Evolutionary conservation across 371 early-diverging fungal species (phyloP).

Genomic region (Mortierella sp.): DNA sequence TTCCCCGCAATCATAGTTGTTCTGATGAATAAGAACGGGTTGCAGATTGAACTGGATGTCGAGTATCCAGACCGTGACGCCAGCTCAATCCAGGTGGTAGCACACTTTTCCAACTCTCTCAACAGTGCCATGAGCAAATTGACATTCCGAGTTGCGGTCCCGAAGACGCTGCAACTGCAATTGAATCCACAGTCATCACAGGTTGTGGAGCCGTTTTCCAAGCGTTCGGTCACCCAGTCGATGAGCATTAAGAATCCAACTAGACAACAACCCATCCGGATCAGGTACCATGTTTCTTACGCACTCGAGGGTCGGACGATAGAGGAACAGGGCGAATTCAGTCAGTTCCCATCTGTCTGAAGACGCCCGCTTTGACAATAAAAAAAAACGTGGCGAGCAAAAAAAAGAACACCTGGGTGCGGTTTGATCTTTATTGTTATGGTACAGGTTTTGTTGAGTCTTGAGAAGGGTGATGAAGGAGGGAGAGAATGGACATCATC

Average conservation of each 20-base stretch:
- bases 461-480: no score
- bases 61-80: slow-evolving; percentile 24
- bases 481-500: no score
- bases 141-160: slow-evolving; percentile 62
- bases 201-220: slow-evolving; percentile 66
- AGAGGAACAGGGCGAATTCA: slow-evolving; percentile 76
- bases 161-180: slow-evolving; percentile 73
- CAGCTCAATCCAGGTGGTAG: slow-evolving; percentile 48
- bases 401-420: slow-evolving; percentile 1
- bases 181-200: slow-evolving; percentile 71
- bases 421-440: no score
- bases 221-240: slow-evolving; percentile 63
- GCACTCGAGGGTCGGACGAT: slow-evolving; percentile 72
- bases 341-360: slow-evolving; percentile 38
- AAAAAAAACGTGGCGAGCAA: neutral
- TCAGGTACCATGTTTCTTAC: slow-evolving; percentile 78
- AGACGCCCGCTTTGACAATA: neutral
- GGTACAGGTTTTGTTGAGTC: no score
- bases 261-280: slow-evolving; percentile 66
- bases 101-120: slow-evolving; percentile 62
- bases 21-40: slow-evolving; percentile 74
- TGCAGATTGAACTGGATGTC: slow-evolving; percentile 57
- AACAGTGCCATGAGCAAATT: slow-evolving; percentile 64
- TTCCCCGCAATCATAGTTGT: slow-evolving; percentile 39
- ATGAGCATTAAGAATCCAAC: slow-evolving; percentile 66